A percentile compares a stretch with the other conserved stretches of the same genome.
Evolutionary conservation across 257 asterid genomes (phyloP).

Genomic region (Gentiana straminea): DNA sequence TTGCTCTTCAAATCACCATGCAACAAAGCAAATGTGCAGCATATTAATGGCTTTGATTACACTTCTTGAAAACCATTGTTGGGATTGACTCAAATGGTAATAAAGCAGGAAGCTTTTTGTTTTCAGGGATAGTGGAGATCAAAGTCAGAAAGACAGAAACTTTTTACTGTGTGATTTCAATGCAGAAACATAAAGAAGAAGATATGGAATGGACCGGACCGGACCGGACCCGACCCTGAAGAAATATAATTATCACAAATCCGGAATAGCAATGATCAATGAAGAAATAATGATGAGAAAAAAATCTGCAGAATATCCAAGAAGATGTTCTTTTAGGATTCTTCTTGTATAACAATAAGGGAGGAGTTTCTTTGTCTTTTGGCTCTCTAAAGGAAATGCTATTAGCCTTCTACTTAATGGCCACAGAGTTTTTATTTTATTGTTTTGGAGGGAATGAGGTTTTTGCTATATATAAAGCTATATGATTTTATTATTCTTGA

Average conservation of each 20-base stretch:
- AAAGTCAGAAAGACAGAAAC: slow-evolving; percentile 16
- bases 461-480: slow-evolving; percentile 20
- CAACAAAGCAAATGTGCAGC: no score
- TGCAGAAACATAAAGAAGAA: slow-evolving; percentile 6
- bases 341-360: slow-evolving; percentile 7
- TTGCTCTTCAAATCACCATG: no score
- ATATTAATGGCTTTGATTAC: no score
- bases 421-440: slow-evolving; percentile 12
- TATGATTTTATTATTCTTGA: slow-evolving; percentile 3
- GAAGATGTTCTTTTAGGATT: slow-evolving; percentile 26
- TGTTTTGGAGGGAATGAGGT: slow-evolving; percentile 26
- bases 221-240: no score
- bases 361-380: slow-evolving; percentile 23
- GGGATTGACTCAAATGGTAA: slow-evolving; percentile 11
- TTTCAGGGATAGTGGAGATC: slow-evolving; percentile 19
- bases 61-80: slow-evolving; percentile 26
- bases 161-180: slow-evolving; percentile 16
- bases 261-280: slow-evolving; percentile 11
- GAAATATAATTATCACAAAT: slow-evolving; percentile 1
- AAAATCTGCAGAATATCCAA: slow-evolving; percentile 16
- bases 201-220: slow-evolving; percentile 21
- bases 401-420: slow-evolving; percentile 15
- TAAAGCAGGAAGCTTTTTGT: slow-evolving; percentile 11
- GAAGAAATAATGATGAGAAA: slow-evolving; percentile 11
- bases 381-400: slow-evolving; percentile 31